Base-by-base conservation (phyloP, 73 alveolate genomes). In the Diophrys sp. region DNA sequence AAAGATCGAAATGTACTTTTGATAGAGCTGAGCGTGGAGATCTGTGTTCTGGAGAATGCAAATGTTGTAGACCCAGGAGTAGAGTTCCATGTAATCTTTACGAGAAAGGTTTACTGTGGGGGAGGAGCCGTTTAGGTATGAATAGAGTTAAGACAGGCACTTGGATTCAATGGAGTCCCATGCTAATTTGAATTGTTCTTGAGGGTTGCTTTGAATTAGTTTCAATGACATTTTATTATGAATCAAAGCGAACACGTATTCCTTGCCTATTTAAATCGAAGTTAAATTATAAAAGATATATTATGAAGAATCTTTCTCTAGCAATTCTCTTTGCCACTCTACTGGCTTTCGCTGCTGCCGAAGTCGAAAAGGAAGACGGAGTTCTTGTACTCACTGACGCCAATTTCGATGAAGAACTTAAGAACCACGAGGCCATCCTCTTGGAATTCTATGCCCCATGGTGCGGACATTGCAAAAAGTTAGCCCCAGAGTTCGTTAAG, bases 401-500 rank as follows among this genome's bases (percentile, higher is more conserved):
- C 79, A 89, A 89, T 86, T 84, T 89, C 79, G 90, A 89, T 32
- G 88, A 80, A 56, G 91, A 66, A 44, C 85, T 89, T 25, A 67
- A 62, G 67, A 57, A 79, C 57, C 72, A 85, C 82, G 87, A 73
- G 33, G 27, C 26, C 82, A 73, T 89, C 66, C 86, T 89, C 68
- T 90, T 89, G 29, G 87, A 85, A 73, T 89, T 85, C 88, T 89
- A 89, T 57, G 92, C 90, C 71, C 96, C 96, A 23, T 89, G 96
- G 96, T 85, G 93, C 73, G 93, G 93, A 74, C 98, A 96, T 78
- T 96, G 99, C 94, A 96, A 96, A 92, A 87, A 87, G 70, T 95
- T 96, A 73, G 98, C 98, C 78, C 99, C 99, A 55, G 98, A 95
- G 79, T 96, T 90, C 77, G 95, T 94, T 74, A 91, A 94, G 74